phyloP scores from a whole-genome alignment of 2,329 filamentous ascomycete species.

The Didymella lethalis region DNA sequence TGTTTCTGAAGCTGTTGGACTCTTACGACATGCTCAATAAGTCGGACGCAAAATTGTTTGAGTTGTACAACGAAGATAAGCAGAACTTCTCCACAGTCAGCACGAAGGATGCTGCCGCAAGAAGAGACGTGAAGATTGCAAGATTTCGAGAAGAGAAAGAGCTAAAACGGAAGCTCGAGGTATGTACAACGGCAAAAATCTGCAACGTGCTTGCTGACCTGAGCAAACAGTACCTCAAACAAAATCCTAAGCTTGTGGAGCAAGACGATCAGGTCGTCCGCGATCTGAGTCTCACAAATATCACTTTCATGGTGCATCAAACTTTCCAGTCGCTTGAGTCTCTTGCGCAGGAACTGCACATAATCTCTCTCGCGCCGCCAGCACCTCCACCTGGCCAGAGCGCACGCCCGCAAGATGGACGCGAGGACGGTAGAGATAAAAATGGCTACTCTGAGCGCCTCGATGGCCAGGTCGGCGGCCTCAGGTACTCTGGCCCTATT shows the following conservation, averaged over 20 bases:
- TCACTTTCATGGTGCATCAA: conserved; percentile 77
- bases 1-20: conserved; percentile 78
- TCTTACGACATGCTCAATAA: conserved; percentile 75
- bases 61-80: conserved; percentile 75
- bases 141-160: conserved; percentile 87
- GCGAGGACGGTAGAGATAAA: conserved; percentile 57
- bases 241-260: conserved; percentile 67
- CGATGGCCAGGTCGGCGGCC: conserved; percentile 61
- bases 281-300: conserved; percentile 77
- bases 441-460: conserved; percentile 75
- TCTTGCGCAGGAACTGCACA: conserved; percentile 81
- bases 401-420: conserved; percentile 52
- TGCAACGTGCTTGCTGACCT: conserved; percentile 9
- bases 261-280: conserved; percentile 87
- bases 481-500: conserved; percentile 70
- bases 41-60: conserved; percentile 72
- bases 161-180: conserved; percentile 82
- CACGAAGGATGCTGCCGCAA: conserved; percentile 70
- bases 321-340: conserved; percentile 89
- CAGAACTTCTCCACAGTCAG: conserved; percentile 76
- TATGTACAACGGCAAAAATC: conserved; percentile 42
- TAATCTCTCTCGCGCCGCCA: conserved; percentile 77
- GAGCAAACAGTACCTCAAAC: conserved; percentile 61
- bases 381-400: conserved; percentile 53
- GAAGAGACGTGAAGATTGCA: conserved; percentile 83